Evolutionary conservation across 2,329 filamentous ascomycete species (phyloP), one percentile per base, ranked within the genome.

Genomic region (Zymoseptoria crescenta): DNA sequence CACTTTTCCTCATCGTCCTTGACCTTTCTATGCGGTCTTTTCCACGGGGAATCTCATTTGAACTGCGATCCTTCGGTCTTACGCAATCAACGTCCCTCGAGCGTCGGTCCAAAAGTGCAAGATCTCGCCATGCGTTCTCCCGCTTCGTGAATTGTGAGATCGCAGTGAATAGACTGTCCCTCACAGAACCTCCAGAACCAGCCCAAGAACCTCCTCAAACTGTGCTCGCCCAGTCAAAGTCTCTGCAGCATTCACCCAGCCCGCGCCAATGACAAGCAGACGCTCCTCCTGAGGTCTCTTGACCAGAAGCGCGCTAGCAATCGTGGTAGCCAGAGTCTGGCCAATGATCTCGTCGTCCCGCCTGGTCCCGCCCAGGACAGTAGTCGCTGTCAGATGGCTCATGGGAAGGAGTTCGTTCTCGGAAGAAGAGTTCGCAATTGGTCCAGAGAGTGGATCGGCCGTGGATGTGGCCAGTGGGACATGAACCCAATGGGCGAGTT

Each of bases 401-500:
- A 91, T 84, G 0, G 94, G 94, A 0, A 97, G 82, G 10, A 87
- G 76, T 51, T 76, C 77, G 56, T 83, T 81, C 58, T 82, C 80
- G 41, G 57, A 58, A 50, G 58, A 53, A 29, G 61, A 49, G 27
- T 74, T 75, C 69, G 72, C 74, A 77, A 35, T 80, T 77, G 52
- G 85, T 69, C 20, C 81, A 75, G 76, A 84, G 84, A 51, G 87
- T 1, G 67, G 81, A 21, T 84, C 81, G 19, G 83, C 81, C n/a
- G 85, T 79, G 2, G 86, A 81, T 28, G 83, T 81, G n/a, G 84
- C 82, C 21, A 95, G 81, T 0, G 89, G 88, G 0, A 95, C 88
- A 77, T 94, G 88, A 20, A 96, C 91, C 94, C 94, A 99, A 80
- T 97, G 94, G 20, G 89, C 88, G 52, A 97, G 77, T 60, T 87